Base-by-base conservation (phyloP, 441 rosid genomes). In the Mallotus japonicus region DNA sequence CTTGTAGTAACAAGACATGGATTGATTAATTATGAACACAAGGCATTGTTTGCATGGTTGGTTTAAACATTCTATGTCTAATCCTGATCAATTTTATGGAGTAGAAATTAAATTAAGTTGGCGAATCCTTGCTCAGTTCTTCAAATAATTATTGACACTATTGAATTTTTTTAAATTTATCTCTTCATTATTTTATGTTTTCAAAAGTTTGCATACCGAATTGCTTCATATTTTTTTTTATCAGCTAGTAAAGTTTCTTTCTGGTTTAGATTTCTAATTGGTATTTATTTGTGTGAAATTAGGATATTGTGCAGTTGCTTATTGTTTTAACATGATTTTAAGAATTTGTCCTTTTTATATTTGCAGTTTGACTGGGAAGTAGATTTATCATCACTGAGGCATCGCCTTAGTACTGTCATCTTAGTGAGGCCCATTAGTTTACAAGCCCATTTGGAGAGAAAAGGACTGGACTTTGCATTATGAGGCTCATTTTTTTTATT, bases 331-430 rank as follows among this genome's bases (percentile, higher is more conserved):
- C 13, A 24, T 61, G 56, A 32, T 50, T 67, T 70, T 53, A 53
- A 47, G 63, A 66, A 50, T 65, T 53, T 77, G 62, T 6, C 44
- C 42, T 16, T 68, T 78, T 77, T 53, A 44, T 70, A 58, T 68
- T 83, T 82, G 76, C 87, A 95, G 99, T 90, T 95, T 87, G 97
- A 95, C 68, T 95, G 99, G 99, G 95, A 95, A 77, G 99, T 97
- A 65, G 99, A 95, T 87, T 83, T 92, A 76, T 96, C 87, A 53
- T 77, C 87, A 85, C n/a, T n/a, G n/a, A n/a, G n/a, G n/a, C n/a
- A n/a, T n/a, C n/a, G n/a, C n/a, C n/a, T n/a, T n/a, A n/a, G n/a
- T n/a, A n/a, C n/a, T n/a, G n/a, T n/a, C n/a, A n/a, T n/a, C n/a
- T n/a, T n/a, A n/a, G n/a, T n/a, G n/a, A n/a, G n/a, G n/a, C n/a